Conservation (phyloP, 2,329 filamentous ascomycete species). For the Dothideomycetidae sp. region DNA sequence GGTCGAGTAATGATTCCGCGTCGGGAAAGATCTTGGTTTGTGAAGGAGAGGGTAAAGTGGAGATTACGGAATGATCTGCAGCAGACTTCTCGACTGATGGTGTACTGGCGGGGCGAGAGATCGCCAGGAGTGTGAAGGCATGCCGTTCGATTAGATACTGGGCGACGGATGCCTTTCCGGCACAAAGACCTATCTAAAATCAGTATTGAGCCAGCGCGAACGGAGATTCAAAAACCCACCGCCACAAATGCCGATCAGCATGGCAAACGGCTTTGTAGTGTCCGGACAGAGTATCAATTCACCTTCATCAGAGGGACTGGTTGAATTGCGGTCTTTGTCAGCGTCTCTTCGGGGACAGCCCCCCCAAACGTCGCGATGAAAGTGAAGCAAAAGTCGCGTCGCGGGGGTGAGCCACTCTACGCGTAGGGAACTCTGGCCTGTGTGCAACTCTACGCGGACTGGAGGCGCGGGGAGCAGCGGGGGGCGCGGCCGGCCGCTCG, state of each 20-base stretch:
- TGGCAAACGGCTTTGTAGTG: conserved; percentile 22
- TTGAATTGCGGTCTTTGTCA: too few species aligned
- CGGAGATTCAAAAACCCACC: conserved; percentile 34
- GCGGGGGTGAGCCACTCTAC: too few species aligned
- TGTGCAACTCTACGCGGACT: too few species aligned
- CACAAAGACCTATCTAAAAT: conserved; percentile 58
- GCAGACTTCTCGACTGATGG: conserved; percentile 30
- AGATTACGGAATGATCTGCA: conserved; percentile 19
- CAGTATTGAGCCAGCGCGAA: background rate
- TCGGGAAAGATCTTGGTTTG: conserved; percentile 39
- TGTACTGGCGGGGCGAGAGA: conserved; percentile 31
- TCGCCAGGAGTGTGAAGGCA: conserved; percentile 59
- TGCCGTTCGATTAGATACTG: conserved; percentile 75
- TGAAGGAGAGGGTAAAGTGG: conserved; percentile 15
- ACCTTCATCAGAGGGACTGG: too few species aligned
- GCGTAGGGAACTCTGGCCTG: too few species aligned
- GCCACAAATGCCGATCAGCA: conserved; percentile 67
- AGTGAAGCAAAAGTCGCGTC: too few species aligned
- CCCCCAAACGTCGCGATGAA: too few species aligned
- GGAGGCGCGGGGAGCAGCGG: too few species aligned
- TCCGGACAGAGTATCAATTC: too few species aligned
- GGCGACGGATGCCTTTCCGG: conserved; percentile 81
- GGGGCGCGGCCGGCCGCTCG: too few species aligned
- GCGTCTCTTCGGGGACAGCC: too few species aligned
- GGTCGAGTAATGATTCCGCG: conserved; percentile 59